These are phyloP conservation scores for Microbotryum saponariae DNA, from an alignment of 1,284 basidiomycete species.

Conservation along the genomic window DNA sequence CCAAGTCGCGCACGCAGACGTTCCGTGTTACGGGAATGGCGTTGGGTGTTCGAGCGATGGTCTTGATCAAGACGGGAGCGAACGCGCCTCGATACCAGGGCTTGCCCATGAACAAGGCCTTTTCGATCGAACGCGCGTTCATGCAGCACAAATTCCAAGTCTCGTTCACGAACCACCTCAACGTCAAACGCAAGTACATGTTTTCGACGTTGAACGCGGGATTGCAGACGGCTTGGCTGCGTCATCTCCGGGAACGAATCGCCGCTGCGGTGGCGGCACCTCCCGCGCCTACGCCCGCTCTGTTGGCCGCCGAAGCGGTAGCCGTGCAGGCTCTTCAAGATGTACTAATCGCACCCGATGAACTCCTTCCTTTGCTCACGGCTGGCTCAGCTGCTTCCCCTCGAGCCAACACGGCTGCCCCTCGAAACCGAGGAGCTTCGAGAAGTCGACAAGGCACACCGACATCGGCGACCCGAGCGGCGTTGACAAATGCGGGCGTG, in stretches of 20 bases:
- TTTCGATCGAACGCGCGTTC: slow-evolving; percentile 79
- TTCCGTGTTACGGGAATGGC: slow-evolving; percentile 76
- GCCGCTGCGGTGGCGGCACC: slow-evolving; percentile 42
- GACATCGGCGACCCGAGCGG: slow-evolving; percentile 11
- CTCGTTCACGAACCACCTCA: slow-evolving; percentile 65
- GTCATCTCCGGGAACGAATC: slow-evolving; percentile 61
- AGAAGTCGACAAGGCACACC: slow-evolving; percentile 3
- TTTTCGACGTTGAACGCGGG: slow-evolving; percentile 76
- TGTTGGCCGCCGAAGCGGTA: slow-evolving; percentile 58
- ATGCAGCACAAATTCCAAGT: slow-evolving; percentile 62
- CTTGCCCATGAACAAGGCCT: slow-evolving; percentile 62
- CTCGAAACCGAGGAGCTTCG: slow-evolving; percentile 5
- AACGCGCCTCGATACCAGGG: slow-evolving; percentile 72
- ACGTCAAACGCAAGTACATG: slow-evolving; percentile 74
- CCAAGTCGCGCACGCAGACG: slow-evolving; percentile 63
- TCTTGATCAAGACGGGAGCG: slow-evolving; percentile 69
- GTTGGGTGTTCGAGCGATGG: slow-evolving; percentile 63
- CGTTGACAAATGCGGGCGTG: background rate
- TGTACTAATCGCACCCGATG: slow-evolving; percentile 53
- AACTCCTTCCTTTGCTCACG: slow-evolving; percentile 24
- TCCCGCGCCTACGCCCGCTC: slow-evolving; percentile 48
- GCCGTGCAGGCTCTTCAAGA: slow-evolving; percentile 76
- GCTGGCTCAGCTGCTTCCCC: slow-evolving; percentile 24
- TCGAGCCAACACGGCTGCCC: slow-evolving; percentile 27
- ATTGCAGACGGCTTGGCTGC: slow-evolving; percentile 64